Conservation (phyloP, 83 land plant species). For the Isoetes engelmannii region DNA sequence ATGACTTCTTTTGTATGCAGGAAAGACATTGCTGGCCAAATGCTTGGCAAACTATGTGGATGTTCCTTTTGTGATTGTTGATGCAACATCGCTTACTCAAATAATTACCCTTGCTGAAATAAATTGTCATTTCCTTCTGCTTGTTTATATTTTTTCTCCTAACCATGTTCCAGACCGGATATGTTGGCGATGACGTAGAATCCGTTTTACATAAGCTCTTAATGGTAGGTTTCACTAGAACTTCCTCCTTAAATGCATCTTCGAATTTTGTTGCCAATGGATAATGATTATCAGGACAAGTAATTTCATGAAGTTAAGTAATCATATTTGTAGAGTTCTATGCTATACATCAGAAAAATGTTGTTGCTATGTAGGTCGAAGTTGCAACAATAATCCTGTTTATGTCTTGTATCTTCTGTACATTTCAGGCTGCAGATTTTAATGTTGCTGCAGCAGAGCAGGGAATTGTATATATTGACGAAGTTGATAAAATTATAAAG, state of each 20-base stretch:
- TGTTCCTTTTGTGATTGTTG: not conserved
- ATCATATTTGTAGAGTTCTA: no score
- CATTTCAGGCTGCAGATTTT: slow-evolving; percentile 1
- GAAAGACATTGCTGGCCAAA: slow-evolving; percentile 1
- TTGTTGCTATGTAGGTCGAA: no score
- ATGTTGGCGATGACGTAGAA: not conserved
- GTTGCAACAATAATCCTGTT: no score
- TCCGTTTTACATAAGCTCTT: not conserved
- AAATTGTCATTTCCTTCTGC: not conserved
- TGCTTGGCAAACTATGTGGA: slow-evolving; percentile 2
- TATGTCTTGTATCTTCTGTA: no score
- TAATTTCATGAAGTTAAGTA: no score
- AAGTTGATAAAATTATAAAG: slow-evolving; percentile 11
- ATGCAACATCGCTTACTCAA: not conserved
- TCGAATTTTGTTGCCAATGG: not conserved
- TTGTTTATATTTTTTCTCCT: not conserved
- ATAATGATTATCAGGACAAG: no score
- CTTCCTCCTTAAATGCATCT: not conserved
- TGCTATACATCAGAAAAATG: no score
- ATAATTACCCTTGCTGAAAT: not conserved
- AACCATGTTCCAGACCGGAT: not conserved
- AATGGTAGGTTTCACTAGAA: not conserved
- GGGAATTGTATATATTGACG: slow-evolving; percentile 10
- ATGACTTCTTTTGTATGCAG: not conserved
- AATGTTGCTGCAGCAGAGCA: slow-evolving; percentile 7